Percentiles rank a stretch among this genome's conserved stretches.
Evolutionary conservation across 1,139 yeast genomes (phyloP).

Genomic region (Suhomyces kunorum): DNA sequence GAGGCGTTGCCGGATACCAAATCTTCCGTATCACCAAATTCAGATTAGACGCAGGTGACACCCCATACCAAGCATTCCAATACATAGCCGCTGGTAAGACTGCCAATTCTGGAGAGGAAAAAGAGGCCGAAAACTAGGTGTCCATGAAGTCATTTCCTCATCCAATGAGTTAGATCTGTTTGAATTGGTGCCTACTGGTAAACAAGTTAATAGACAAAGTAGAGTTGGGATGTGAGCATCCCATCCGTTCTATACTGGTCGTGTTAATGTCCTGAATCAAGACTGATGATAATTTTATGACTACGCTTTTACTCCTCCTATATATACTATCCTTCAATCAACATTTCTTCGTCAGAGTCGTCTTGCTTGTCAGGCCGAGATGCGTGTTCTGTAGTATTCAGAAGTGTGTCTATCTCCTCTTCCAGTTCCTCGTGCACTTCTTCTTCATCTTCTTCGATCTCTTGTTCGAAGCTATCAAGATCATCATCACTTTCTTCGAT

Average conservation of each 20-base stretch:
- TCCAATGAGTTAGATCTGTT: too few relatives aligned
- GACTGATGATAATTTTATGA: conserved; percentile 3
- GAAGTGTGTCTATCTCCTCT: conserved; percentile 8
- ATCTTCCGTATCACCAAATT: conserved; percentile 66
- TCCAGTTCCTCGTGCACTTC: conserved; percentile 14
- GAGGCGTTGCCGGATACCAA: conserved; percentile 87
- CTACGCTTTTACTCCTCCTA: conserved; percentile 7
- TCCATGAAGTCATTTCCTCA: background rate
- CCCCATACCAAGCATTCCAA: conserved; percentile 52
- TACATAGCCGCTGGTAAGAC: conserved; percentile 58
- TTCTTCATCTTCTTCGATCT: conserved; percentile 16
- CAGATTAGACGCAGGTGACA: conserved; percentile 53
- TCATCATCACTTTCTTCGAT: conserved; percentile 15
- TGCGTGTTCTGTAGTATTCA: background rate
- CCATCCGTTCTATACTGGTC: background rate
- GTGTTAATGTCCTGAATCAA: too few relatives aligned
- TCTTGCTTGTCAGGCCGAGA: conserved; percentile 10
- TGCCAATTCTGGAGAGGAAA: conserved; percentile 6
- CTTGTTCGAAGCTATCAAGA: conserved; percentile 15
- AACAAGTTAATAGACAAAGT: too few relatives aligned
- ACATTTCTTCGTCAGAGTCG: conserved; percentile 15
- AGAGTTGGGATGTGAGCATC: too few relatives aligned
- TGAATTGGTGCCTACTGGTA: too few relatives aligned
- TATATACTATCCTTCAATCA: conserved; percentile 17
- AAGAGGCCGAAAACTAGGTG: background rate